phyloP scores from a whole-genome alignment of 768 basidiomycete genomes.

The Termitomyces sp. region DNA sequence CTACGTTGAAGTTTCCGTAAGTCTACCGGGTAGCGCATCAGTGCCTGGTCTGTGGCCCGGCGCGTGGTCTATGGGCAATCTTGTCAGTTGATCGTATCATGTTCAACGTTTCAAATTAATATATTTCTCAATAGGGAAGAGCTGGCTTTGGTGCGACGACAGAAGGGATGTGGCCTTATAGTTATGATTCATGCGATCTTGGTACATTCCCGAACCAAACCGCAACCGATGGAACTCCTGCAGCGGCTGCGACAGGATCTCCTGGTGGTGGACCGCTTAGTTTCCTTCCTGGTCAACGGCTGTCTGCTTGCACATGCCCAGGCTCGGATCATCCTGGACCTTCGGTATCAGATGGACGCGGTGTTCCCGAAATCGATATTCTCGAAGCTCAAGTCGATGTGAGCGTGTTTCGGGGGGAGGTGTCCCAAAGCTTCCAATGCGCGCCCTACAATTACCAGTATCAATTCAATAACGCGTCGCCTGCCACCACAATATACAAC shows the following conservation, averaged over 20 bases:
- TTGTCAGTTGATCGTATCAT: conserved; percentile 27
- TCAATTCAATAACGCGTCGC: conserved; percentile 46
- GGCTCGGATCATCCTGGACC: conserved; percentile 90
- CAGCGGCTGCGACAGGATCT: conserved; percentile 49
- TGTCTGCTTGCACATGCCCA: conserved; percentile 85
- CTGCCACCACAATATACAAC: conserved; percentile 51
- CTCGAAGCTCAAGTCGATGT: conserved; percentile 77
- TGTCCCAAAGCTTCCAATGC: conserved; percentile 76
- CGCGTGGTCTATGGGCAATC: conserved; percentile 76
- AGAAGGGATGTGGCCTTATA: conserved; percentile 84
- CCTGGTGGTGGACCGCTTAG: conserved; percentile 52
- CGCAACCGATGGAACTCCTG: conserved; percentile 48
- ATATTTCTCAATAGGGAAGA: conserved; percentile 51
- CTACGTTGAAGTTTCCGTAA: conserved; percentile 79
- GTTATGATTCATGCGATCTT: conserved; percentile 78
- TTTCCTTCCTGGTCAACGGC: conserved; percentile 78
- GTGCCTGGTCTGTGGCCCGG: conserved; percentile 83
- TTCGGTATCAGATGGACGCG: conserved; percentile 55
- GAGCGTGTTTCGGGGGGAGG: conserved; percentile 45
- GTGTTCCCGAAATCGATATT: conserved; percentile 91
- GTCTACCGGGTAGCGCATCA: conserved; percentile 57
- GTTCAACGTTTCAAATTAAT: neutral
- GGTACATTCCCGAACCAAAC: conserved; percentile 87
- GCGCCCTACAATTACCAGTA: conserved; percentile 78
- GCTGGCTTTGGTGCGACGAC: conserved; percentile 89